Base-by-base conservation (phyloP, 805 yeast species). In the Candida oleophila region DNA sequence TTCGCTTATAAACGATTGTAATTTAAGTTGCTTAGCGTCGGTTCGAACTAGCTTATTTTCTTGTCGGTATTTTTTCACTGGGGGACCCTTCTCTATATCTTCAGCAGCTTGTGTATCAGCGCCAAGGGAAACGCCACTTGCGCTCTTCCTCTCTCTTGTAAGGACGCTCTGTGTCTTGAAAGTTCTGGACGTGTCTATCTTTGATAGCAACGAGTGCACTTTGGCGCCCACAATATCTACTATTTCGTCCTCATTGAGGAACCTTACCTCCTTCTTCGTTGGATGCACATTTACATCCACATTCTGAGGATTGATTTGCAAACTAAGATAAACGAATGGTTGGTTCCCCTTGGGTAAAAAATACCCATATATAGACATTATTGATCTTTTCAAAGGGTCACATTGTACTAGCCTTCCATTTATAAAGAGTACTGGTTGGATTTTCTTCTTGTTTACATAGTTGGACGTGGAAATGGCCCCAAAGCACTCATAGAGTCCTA, bases 241-340 rank as follows among this genome's bases (percentile, higher is more conserved):
- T 18, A 94, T 89, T 59, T 91, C 97, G 39, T 86, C 94, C 56
- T 94, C 97, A 61, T 82, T 65, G 32, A 94, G 67, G 60, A 94
- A 90, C 38, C 95, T 64, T 2, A 94, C 97, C 56, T 92, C 97
- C 48, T 92, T 76, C 55, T 94, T 94, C 0, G 98, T 92, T 0
- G 99, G 99, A 60, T 94, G 99, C 12, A 94, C 84, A 60, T 94
- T 94, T 14, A 94, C 98, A 62, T 94, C 99, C 5, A 94, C 74
- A 49, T 84, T 83, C 30, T 66, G 67, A 0, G 97, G 87, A 19
- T 74, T 69, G 2, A 94, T 80, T 16, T 69, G 69, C n/a, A 94
- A 61, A 41, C 87, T 74, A 44, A 94, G 48, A 63, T 90, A 94
- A 1, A 88, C 74, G 60, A 94, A 94, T 0, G 96, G 85, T 53